Conservation (phyloP, 768 basidiomycete genomes). For the Solioccasus polychromus region DNA sequence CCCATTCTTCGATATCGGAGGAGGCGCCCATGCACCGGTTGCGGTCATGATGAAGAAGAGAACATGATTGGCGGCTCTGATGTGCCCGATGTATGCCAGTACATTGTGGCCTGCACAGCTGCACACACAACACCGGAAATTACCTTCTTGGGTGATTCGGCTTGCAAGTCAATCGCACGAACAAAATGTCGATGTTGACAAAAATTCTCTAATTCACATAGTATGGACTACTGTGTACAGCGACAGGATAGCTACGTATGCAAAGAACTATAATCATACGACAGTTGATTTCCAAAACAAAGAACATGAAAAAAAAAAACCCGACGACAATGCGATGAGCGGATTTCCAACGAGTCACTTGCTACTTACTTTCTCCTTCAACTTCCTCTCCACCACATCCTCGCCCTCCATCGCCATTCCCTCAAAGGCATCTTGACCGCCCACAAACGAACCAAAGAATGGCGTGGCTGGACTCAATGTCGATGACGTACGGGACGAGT, state of each 20-base stretch:
- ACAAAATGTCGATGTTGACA: too few relatives aligned
- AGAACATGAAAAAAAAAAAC: neutral
- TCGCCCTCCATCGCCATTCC: constrained; percentile 21
- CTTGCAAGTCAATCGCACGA: too few relatives aligned
- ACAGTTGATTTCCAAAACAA: constrained; percentile 11
- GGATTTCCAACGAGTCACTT: constrained; percentile 11
- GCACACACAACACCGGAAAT: too few relatives aligned
- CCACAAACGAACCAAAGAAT: constrained; percentile 59
- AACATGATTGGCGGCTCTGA: too few relatives aligned
- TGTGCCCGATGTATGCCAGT: too few relatives aligned
- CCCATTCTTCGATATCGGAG: too few relatives aligned
- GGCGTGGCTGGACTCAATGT: constrained; percentile 71
- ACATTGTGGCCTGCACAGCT: too few relatives aligned
- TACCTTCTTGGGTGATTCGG: too few relatives aligned
- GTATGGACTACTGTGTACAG: constrained; percentile 1
- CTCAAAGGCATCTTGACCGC: constrained; percentile 32
- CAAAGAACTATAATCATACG: constrained; percentile 6
- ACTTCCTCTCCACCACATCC: constrained; percentile 21
- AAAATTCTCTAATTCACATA: constrained; percentile 2
- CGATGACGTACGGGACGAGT: constrained; percentile 60
- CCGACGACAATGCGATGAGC: neutral
- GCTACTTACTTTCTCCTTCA: constrained; percentile 17
- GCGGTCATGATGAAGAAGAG: too few relatives aligned
- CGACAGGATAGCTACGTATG: constrained; percentile 4
- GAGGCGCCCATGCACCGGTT: too few relatives aligned